These are phyloP conservation scores for Capsella rubella DNA, from an alignment of 441 rosid genomes.

Conservation along the genomic window DNA sequence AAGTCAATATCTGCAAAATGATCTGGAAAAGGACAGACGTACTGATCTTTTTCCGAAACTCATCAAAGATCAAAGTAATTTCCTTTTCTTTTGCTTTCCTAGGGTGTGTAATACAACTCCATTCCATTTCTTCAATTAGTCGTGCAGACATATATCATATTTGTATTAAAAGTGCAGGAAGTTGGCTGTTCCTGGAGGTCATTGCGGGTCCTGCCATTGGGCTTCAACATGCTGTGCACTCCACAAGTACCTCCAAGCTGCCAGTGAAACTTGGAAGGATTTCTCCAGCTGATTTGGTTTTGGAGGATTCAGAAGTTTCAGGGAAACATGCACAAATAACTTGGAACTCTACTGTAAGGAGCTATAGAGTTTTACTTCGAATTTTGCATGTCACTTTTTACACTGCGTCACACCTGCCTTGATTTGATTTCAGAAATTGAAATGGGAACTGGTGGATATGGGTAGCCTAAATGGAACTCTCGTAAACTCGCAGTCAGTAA, in stretches of 20 bases:
- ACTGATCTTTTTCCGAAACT: constrained; percentile 47
- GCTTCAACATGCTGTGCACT: constrained; percentile 57
- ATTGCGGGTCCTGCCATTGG: constrained; percentile 85
- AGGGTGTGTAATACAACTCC: constrained; percentile 39
- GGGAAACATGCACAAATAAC: constrained; percentile 96
- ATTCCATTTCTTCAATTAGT: constrained; percentile 37
- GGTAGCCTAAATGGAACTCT: constrained; percentile 95
- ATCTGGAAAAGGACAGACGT: constrained; percentile 46
- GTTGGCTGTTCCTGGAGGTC: constrained; percentile 85
- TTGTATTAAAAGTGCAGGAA: constrained; percentile 91
- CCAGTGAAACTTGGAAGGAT: constrained; percentile 91
- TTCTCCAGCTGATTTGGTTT: constrained; percentile 68
- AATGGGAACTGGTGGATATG: constrained; percentile 96
- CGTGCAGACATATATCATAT: constrained; percentile 60
- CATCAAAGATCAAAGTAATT: constrained; percentile 69
- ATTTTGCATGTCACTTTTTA: constrained; percentile 31
- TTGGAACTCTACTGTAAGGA: constrained; percentile 80
- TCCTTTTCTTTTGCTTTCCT: constrained; percentile 44
- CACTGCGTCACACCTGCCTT: constrained; percentile 24
- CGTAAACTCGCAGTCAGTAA: constrained; percentile 72
- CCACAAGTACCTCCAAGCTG: constrained; percentile 71
- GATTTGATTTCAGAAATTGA: constrained; percentile 67
- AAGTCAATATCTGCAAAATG: constrained; percentile 45
- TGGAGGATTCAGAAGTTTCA: constrained; percentile 91
- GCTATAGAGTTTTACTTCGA: constrained; percentile 30